Evolutionary conservation across 148 eudicot genomes (phyloP), one percentile per base, ranked within the genome.

Genomic region (Camellia sinensis): DNA sequence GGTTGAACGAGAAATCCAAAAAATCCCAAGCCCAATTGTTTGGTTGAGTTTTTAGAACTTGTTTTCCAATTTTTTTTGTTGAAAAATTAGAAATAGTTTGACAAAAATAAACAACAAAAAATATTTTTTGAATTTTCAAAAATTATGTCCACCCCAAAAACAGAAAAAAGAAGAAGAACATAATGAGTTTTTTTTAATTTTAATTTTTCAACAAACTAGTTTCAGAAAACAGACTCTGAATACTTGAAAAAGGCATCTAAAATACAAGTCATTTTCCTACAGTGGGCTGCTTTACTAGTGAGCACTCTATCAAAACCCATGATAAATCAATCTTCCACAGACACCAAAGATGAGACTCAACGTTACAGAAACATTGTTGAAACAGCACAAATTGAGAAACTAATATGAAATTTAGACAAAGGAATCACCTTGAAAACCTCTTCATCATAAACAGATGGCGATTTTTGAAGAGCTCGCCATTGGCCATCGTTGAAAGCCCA

Each of bases 401-500:
- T 11, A 48, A 64, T 29, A 73, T 40, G 7, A 40, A 21, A 64
- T 40, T 15, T 2, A 52, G 75, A 53, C 7, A 70, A 75, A 67
- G 1, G 15, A 59, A 54, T 59, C 21, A 95, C 98, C 97, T 95
- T 85, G 80, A 95, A 95, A 82, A 93, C 95, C 11, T 88, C 83
- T 82, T 95, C 99, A 62, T 95, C 99, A 71, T 95, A 95, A 66
- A 93, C 89, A 3, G 91, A 86, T 10, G 97, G 97, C 0, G 97
- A 85, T 71, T 76, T 93, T 86, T 95, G 99, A 80, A 95, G 92
- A 79, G 97, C 98, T 48, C 89, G 87, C 87, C 91, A 93, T 63
- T 93, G 94, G 22, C 93, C 97, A 29, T 95, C 99, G 41, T 93
- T 95, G 83, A 92, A 95, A 83, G 97, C 97, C 97, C 99, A 93